Evolutionary conservation across 495 filamentous ascomycete species (phyloP).

Genomic region (Talaromyces adpressus): DNA sequence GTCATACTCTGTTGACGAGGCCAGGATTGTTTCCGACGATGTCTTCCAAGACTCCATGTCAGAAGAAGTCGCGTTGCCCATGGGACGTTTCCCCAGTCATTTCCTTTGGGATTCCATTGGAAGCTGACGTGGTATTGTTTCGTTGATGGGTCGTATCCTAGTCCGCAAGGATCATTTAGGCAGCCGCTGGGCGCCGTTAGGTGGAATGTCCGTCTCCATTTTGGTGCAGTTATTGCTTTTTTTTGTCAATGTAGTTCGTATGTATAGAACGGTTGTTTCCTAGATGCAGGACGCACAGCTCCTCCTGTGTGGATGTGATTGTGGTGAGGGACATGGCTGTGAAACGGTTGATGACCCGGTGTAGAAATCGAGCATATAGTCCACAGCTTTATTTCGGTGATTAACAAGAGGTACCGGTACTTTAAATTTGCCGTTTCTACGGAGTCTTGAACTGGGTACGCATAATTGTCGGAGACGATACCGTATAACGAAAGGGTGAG

Average conservation of each 20-base stretch:
- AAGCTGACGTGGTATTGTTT: conserved; percentile 34
- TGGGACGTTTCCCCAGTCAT: conserved; percentile 39
- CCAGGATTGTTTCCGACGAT: conserved; percentile 25
- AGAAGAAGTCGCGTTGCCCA: conserved; percentile 34
- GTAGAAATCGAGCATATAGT: background rate
- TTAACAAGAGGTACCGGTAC: background rate
- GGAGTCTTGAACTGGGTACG: background rate
- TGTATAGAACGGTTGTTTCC: background rate
- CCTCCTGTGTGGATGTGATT: background rate
- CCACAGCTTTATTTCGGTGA: background rate
- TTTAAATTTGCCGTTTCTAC: background rate
- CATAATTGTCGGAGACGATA: no score
- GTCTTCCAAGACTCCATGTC: conserved; percentile 38
- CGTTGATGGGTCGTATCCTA: conserved; percentile 44
- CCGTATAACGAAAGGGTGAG: no score
- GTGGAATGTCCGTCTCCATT: conserved; percentile 43
- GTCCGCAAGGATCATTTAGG: conserved; percentile 52
- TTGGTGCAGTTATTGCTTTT: background rate
- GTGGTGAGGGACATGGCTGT: background rate
- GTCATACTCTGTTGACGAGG: conserved; percentile 38
- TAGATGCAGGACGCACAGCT: background rate
- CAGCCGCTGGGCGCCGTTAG: conserved; percentile 45
- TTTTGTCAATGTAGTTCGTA: background rate
- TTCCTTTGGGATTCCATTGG: conserved; percentile 41
- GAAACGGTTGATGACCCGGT: background rate